A percentile compares a stretch with the other conserved stretches of the same genome.
Evolutionary conservation across 2,329 filamentous ascomycete species (phyloP).

Genomic region (Aspergillus sp.): DNA sequence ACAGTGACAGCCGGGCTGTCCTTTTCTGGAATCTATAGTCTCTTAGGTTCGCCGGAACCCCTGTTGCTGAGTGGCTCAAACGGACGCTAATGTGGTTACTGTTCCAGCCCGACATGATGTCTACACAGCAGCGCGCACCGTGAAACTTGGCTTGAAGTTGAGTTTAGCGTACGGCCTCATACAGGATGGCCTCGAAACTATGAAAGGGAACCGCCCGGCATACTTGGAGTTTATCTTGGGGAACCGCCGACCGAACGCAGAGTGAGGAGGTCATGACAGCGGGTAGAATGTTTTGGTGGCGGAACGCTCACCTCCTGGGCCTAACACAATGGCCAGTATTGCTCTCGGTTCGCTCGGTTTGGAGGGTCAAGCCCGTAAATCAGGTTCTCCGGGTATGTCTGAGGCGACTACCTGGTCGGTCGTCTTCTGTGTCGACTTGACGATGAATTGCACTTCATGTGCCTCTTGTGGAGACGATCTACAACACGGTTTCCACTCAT

Average conservation of each 20-base stretch:
- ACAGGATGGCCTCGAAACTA: slow-evolving; percentile 71
- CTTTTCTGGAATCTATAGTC: slow-evolving; percentile 81
- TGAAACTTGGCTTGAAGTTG: slow-evolving; percentile 74
- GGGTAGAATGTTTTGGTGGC: neutral
- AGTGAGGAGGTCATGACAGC: slow-evolving; percentile 18
- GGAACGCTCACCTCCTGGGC: too few species aligned
- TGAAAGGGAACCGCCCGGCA: slow-evolving; percentile 69
- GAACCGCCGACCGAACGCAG: slow-evolving; percentile 33
- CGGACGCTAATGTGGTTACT: slow-evolving; percentile 12
- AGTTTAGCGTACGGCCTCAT: slow-evolving; percentile 76
- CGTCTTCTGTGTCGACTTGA: too few species aligned
- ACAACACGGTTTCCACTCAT: too few species aligned
- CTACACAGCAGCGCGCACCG: slow-evolving; percentile 72
- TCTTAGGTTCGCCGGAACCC: slow-evolving; percentile 65
- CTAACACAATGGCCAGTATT: too few species aligned
- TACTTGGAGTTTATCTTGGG: slow-evolving; percentile 69
- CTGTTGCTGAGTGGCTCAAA: neutral
- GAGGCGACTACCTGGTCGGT: too few species aligned
- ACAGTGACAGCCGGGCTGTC: slow-evolving; percentile 80
- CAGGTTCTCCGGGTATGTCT: too few species aligned
- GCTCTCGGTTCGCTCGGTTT: too few species aligned
- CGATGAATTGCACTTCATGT: too few species aligned
- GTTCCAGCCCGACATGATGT: slow-evolving; percentile 72
- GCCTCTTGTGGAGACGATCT: too few species aligned
- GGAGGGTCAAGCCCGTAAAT: too few species aligned